Evolutionary conservation across 2,329 filamentous ascomycete genomes (phyloP).

Genomic region (Beauveria bassiana): DNA sequence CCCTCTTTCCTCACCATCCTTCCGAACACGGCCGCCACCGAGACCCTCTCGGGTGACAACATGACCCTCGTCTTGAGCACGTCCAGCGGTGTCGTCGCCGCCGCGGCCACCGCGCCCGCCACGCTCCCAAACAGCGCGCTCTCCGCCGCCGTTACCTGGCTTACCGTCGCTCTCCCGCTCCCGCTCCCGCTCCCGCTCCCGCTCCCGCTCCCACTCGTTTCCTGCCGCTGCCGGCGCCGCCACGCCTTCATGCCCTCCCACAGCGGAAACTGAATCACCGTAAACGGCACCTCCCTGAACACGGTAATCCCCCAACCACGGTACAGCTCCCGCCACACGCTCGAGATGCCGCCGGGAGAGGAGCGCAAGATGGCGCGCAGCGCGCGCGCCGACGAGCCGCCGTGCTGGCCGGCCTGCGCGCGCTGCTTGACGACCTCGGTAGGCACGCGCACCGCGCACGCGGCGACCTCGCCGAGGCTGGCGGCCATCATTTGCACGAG

Average conservation of each 20-base stretch:
- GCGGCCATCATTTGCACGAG: slow-evolving; percentile 77
- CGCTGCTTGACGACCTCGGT: slow-evolving; percentile 95
- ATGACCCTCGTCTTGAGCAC: slow-evolving; percentile 97
- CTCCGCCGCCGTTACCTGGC: slow-evolving; percentile 58
- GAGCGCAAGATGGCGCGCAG: slow-evolving; percentile 58
- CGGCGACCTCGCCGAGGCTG: slow-evolving; percentile 79
- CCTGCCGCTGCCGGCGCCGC: slow-evolving; percentile 33
- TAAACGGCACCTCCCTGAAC: slow-evolving; percentile 93
- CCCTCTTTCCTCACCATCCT: slow-evolving; percentile 59
- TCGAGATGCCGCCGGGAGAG: slow-evolving; percentile 33
- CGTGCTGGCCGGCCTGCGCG: slow-evolving; percentile 79
- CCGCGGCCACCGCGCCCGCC: slow-evolving; percentile 79
- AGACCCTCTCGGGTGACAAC: slow-evolving; percentile 65
- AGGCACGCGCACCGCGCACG: slow-evolving; percentile 85
- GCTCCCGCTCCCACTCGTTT: too few relatives aligned
- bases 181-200: background rate
- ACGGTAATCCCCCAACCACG: slow-evolving; percentile 88
- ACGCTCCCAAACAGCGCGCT: slow-evolving; percentile 79
- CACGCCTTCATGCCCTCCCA: slow-evolving; percentile 89
- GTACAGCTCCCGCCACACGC: slow-evolving; percentile 79
- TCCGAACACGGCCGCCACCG: slow-evolving; percentile 50
- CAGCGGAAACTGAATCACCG: slow-evolving; percentile 91
- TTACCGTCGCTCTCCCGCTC: slow-evolving; percentile 24
- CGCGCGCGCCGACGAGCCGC: slow-evolving; percentile 58
- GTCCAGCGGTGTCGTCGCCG: slow-evolving; percentile 84